A percentile compares a stretch with the other conserved stretches of the same genome.
phyloP scores from a whole-genome alignment of 768 basidiomycete species.

The Lentinula boryana region DNA sequence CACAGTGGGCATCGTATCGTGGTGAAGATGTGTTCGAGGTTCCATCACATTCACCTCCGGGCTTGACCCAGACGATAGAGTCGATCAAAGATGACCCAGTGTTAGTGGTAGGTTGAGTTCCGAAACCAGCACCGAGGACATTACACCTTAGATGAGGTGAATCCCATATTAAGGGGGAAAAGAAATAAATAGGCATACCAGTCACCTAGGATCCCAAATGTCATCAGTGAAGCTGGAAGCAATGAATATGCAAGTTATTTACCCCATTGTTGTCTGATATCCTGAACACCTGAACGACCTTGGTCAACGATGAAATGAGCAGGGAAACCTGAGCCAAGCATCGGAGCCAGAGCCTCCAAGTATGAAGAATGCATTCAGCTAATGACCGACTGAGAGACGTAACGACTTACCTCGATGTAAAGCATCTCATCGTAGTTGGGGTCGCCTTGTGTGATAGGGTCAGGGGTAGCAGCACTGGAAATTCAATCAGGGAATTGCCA shows the following conservation, averaged over 20 bases:
- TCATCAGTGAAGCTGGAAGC: background rate
- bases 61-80: slow-evolving; percentile 62
- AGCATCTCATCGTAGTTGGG: slow-evolving; percentile 56
- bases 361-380: no score
- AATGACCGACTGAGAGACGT: background rate
- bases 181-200: slow-evolving; percentile 24
- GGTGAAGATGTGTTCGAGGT: slow-evolving; percentile 49
- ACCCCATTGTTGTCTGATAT: slow-evolving; percentile 55
- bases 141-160: slow-evolving; percentile 36
- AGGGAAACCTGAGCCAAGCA: slow-evolving; percentile 36
- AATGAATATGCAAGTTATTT: background rate
- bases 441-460: slow-evolving; percentile 57
- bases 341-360: slow-evolving; percentile 41
- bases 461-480: slow-evolving; percentile 40
- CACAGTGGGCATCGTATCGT: slow-evolving; percentile 49
- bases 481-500: background rate
- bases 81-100: slow-evolving; percentile 51
- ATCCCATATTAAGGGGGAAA: background rate
- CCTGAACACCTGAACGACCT: slow-evolving; percentile 57
- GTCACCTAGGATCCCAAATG: slow-evolving; percentile 20
- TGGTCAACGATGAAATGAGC: slow-evolving; percentile 66
- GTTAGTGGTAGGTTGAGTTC: slow-evolving; percentile 49
- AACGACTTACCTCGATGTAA: slow-evolving; percentile 41
- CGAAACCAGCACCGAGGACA: slow-evolving; percentile 59
- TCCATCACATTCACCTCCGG: slow-evolving; percentile 63